A percentile compares a stretch with the other conserved stretches of the same genome.
phyloP scores from a whole-genome alignment of 352 stramenopile genomes.

The Phytophthora citrophthora region DNA sequence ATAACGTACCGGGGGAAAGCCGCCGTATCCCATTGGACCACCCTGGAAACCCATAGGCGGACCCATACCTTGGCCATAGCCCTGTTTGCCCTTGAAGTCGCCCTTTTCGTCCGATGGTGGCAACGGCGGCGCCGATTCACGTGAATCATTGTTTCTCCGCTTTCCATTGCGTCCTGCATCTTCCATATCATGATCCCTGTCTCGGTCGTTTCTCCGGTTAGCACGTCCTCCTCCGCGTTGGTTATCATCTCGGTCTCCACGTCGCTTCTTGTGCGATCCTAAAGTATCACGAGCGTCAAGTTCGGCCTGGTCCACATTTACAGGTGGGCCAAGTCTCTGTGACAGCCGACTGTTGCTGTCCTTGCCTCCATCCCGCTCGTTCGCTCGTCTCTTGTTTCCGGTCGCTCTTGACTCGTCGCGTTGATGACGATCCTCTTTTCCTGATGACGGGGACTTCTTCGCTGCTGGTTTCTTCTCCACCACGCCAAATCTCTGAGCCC shows the following conservation, averaged over 20 bases:
- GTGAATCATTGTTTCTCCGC: conserved; percentile 31
- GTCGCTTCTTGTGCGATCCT: conserved; percentile 65
- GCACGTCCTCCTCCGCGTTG: conserved; percentile 22
- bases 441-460: conserved; percentile 32
- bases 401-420: conserved; percentile 29
- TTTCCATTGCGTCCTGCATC: conserved; percentile 30
- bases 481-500: conserved; percentile 79
- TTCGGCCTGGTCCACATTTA: conserved; percentile 83
- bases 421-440: conserved; percentile 23
- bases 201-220: conserved; percentile 31
- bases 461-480: conserved; percentile 46
- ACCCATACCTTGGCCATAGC: conserved; percentile 42
- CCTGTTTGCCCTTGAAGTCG: conserved; percentile 27
- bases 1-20: conserved; percentile 61
- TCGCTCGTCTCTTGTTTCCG: conserved; percentile 36
- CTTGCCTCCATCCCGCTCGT: conserved; percentile 25
- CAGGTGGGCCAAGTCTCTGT: conserved; percentile 65
- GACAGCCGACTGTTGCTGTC: conserved; percentile 43
- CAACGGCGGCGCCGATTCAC: conserved; percentile 34
- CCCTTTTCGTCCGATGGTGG: conserved; percentile 35
- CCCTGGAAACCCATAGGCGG: conserved; percentile 62
- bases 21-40: conserved; percentile 69
- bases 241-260: conserved; percentile 45
- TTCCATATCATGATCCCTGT: conserved; percentile 37
- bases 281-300: conserved; percentile 73